Conservation (phyloP, 768 basidiomycete genomes). For the Phlebiopsis flavidoalba region DNA sequence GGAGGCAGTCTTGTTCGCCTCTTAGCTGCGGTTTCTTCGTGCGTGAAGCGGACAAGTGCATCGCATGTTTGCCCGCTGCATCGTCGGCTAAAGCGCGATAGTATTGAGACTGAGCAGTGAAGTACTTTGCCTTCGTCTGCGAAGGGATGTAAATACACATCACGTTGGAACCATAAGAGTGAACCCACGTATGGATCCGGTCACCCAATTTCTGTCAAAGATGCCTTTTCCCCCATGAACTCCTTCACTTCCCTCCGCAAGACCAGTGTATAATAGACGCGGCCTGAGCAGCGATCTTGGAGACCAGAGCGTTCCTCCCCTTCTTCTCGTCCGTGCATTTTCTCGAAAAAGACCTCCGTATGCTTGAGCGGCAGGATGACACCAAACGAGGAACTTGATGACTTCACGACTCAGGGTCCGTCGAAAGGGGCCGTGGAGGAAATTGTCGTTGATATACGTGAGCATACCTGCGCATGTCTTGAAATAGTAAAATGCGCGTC, state of each 20-base stretch:
- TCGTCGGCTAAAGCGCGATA: slow-evolving; percentile 78
- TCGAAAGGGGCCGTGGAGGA: slow-evolving; percentile 86
- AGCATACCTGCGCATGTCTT: slow-evolving; percentile 92
- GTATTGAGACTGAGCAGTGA: slow-evolving; percentile 81
- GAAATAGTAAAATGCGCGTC: slow-evolving; percentile 91
- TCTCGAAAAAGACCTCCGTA: slow-evolving; percentile 93
- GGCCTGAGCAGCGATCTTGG: slow-evolving; percentile 82
- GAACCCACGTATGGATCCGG: slow-evolving; percentile 61
- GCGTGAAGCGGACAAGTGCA: slow-evolving; percentile 69
- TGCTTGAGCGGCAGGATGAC: slow-evolving; percentile 91
- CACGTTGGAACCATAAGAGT: no score
- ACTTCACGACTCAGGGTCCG: slow-evolving; percentile 93
- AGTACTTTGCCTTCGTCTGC: slow-evolving; percentile 90
- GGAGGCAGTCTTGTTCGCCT: slow-evolving; percentile 65
- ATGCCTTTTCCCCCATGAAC: slow-evolving; percentile 94
- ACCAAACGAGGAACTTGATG: slow-evolving; percentile 86
- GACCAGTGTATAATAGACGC: slow-evolving; percentile 73
- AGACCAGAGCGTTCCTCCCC: slow-evolving; percentile 59
- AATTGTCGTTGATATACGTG: slow-evolving; percentile 99
- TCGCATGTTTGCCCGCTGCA: slow-evolving; percentile 75
- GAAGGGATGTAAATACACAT: slow-evolving; percentile 2
- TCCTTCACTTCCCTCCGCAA: slow-evolving; percentile 95
- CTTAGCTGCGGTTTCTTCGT: slow-evolving; percentile 82
- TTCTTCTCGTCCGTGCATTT: slow-evolving; percentile 95
- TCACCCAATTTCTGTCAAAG: slow-evolving; percentile 92